These are phyloP conservation scores for Leccinum aurantiacum DNA, from an alignment of 768 basidiomycete genomes.

Conservation along the genomic window DNA sequence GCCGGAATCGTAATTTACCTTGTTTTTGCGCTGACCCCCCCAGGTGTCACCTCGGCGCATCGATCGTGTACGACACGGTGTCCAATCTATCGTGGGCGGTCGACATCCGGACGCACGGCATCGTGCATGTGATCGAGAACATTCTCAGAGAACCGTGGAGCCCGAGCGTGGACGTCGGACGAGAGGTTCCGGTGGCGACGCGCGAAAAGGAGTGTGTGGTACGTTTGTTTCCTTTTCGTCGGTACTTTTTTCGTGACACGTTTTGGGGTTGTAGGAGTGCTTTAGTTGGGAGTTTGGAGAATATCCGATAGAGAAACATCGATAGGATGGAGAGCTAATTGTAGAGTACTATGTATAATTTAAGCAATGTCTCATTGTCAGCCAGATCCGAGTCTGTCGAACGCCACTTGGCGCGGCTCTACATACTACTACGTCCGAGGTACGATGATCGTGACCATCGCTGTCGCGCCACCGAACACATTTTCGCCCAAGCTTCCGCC, in stretches of 20 bases:
- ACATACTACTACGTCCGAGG: too few relatives aligned
- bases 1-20: not conserved
- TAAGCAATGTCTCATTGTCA: too few relatives aligned
- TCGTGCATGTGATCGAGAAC: conserved; percentile 75
- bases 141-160: conserved; percentile 72
- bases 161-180: conserved; percentile 55
- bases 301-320: conserved; percentile 20
- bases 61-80: conserved; percentile 92
- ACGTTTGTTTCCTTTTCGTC: conserved; percentile 24
- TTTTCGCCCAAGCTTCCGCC: conserved; percentile 52
- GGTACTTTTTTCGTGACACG: not conserved
- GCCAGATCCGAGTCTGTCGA: too few relatives aligned
- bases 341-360: too few relatives aligned
- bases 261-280: conserved; percentile 50
- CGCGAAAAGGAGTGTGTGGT: conserved; percentile 73
- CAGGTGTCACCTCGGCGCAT: conserved; percentile 83
- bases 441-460: conserved; percentile 71
- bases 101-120: conserved; percentile 77
- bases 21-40: not conserved
- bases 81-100: conserved; percentile 82
- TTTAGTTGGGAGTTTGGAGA: conserved; percentile 71
- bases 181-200: conserved; percentile 58
- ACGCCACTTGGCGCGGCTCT: too few relatives aligned
- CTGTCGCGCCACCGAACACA: conserved; percentile 36
- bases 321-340: not conserved